phyloP scores from a whole-genome alignment of 2,329 filamentous ascomycete species.

The Alternaria gaisen region DNA sequence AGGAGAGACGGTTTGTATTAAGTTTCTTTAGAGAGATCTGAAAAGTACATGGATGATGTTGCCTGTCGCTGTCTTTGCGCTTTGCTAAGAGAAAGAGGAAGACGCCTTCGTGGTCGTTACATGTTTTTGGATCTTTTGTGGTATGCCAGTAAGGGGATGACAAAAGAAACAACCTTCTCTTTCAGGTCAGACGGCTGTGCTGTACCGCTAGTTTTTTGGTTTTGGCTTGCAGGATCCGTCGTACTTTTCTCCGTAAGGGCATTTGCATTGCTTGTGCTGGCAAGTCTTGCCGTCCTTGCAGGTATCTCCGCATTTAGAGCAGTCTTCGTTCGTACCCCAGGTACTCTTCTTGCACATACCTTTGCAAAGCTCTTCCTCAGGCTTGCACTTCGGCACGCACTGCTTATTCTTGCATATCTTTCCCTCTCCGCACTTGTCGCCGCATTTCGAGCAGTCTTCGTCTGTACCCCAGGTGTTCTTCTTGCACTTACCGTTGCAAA shows the following conservation, averaged over 20 bases:
- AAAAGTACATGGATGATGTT: not conserved
- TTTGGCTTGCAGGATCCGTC: not conserved
- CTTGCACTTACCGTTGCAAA: too few species aligned
- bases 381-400: too few species aligned
- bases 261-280: not conserved
- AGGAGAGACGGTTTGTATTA: not conserved
- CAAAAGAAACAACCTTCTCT: not conserved
- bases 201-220: rapidly evolving
- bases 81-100: too few species aligned
- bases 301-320: not conserved
- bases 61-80: not conserved
- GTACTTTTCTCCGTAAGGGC: not conserved
- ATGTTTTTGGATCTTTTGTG: not conserved
- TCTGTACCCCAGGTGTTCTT: too few species aligned
- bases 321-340: not conserved
- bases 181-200: not conserved
- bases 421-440: too few species aligned
- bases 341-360: too few species aligned
- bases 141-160: not conserved
- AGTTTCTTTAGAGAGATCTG: not conserved
- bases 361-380: too few species aligned
- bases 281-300: not conserved
- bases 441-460: too few species aligned
- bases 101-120: not conserved
- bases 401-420: too few species aligned